phyloP scores from a whole-genome alignment of 306 rosid species.

The Lathyrus tuberosus region DNA sequence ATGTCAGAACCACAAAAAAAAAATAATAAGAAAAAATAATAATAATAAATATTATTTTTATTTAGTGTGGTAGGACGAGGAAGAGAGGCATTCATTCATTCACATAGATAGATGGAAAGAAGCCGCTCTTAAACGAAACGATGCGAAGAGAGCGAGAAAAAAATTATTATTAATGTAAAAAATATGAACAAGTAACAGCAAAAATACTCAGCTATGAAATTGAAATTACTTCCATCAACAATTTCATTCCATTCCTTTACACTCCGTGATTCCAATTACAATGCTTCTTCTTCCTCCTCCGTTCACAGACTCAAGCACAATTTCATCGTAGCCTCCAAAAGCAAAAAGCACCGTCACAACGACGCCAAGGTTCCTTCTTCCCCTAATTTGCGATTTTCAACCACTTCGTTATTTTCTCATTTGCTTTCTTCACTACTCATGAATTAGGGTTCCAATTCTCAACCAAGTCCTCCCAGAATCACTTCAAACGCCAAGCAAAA shows the following conservation, averaged over 20 bases:
- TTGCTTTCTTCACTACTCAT: too few species aligned
- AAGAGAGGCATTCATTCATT: too few species aligned
- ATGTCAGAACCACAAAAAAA: too few species aligned
- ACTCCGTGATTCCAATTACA: not conserved
- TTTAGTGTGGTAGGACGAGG: too few species aligned
- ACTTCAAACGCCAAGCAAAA: constrained; percentile 88
- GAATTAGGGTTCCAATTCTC: not conserved
- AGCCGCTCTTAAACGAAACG: too few species aligned
- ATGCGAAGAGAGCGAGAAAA: not conserved
- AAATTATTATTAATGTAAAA: too few species aligned
- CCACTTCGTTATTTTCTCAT: too few species aligned
- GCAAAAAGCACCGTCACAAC: not conserved
- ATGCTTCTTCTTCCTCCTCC: not conserved
- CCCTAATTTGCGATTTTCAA: not conserved
- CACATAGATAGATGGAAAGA: too few species aligned
- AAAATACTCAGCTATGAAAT: not conserved
- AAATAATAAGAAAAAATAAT: too few species aligned
- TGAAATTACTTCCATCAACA: not conserved
- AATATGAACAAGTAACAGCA: not conserved
- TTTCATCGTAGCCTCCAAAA: not conserved
- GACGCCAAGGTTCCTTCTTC: constrained; percentile 22
- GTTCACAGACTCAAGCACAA: not conserved
- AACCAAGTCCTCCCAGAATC: constrained; percentile 72
- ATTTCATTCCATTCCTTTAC: not conserved
- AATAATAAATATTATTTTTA: too few species aligned